phyloP scores from a whole-genome alignment of 2,329 filamentous ascomycete genomes.

The Alternaria ethzedia region DNA sequence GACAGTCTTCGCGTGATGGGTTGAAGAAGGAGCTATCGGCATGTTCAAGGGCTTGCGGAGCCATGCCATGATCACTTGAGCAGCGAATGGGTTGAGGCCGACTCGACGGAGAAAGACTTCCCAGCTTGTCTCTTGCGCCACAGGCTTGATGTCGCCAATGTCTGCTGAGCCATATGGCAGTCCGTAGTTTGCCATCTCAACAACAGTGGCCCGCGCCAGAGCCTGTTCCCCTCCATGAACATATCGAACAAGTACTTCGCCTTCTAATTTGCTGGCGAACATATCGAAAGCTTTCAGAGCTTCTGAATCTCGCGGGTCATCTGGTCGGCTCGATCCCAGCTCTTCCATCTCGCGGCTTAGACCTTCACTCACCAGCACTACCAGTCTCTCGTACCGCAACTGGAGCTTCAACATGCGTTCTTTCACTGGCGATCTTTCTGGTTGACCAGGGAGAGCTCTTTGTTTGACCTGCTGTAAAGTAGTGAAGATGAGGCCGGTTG shows the following conservation, averaged over 20 bases:
- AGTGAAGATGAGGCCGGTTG: slow-evolving; percentile 72
- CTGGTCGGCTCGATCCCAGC: slow-evolving; percentile 24
- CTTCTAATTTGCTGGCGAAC: slow-evolving; percentile 54
- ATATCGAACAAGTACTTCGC: slow-evolving; percentile 47
- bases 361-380: slow-evolving; percentile 68
- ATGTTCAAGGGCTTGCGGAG: slow-evolving; percentile 30
- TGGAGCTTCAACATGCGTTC: slow-evolving; percentile 62
- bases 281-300: slow-evolving; percentile 58
- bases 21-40: slow-evolving; percentile 5
- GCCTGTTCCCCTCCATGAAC: slow-evolving; percentile 52
- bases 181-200: slow-evolving; percentile 45
- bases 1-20: not conserved
- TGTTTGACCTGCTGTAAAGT: slow-evolving; percentile 77
- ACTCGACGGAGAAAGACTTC: slow-evolving; percentile 70
- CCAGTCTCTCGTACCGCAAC: slow-evolving; percentile 68
- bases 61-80: slow-evolving; percentile 65
- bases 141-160: slow-evolving; percentile 45
- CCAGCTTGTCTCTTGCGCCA: slow-evolving; percentile 68
- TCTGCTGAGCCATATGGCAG: slow-evolving; percentile 34
- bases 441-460: slow-evolving; percentile 68
- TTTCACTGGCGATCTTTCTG: slow-evolving; percentile 51
- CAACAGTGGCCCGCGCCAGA: slow-evolving; percentile 43
- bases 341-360: slow-evolving; percentile 35
- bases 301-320: slow-evolving; percentile 51
- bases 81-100: slow-evolving; percentile 75